Evolutionary conservation across 768 basidiomycete genomes (phyloP).

Genomic region (Tylopilus subfusipes): DNA sequence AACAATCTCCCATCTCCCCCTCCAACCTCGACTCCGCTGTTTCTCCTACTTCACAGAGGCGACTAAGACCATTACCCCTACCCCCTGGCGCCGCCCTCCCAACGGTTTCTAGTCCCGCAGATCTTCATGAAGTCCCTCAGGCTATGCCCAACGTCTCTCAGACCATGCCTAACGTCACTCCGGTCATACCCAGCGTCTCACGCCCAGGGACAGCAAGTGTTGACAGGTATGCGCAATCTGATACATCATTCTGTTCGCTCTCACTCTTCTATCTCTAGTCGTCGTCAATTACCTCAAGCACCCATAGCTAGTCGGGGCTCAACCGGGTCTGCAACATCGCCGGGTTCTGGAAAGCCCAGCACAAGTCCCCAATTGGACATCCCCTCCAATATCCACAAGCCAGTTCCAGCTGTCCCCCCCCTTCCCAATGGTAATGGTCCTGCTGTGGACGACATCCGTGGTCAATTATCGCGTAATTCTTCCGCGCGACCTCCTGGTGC

Average conservation of each 20-base stretch:
- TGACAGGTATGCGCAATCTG: conserved; percentile 21
- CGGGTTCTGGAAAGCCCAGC: conserved; percentile 16
- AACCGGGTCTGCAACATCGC: conserved; percentile 19
- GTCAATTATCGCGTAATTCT: conserved; percentile 16
- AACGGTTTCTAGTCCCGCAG: conserved; percentile 14
- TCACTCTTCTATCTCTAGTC: conserved; percentile 15
- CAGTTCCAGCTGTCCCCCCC: conserved; percentile 28
- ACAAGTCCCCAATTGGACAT: conserved; percentile 16
- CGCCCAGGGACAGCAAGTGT: conserved; percentile 24
- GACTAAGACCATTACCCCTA: conserved; percentile 27
- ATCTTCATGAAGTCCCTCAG: conserved; percentile 16
- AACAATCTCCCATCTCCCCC: conserved; percentile 14
- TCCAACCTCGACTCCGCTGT: conserved; percentile 22
- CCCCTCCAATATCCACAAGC: conserved; percentile 27
- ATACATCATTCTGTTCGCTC: not conserved
- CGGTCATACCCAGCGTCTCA: conserved; percentile 12
- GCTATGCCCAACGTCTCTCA: conserved; percentile 16
- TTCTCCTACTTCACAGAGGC: conserved; percentile 30
- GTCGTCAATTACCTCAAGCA: conserved; percentile 29
- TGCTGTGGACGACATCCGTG: conserved; percentile 20
- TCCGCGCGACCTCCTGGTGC: conserved; percentile 31
- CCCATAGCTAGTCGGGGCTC: conserved; percentile 23
- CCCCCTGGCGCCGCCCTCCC: conserved; percentile 21
- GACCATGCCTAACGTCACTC: conserved; percentile 10
- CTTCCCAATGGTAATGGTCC: conserved; percentile 9